These are phyloP conservation scores for Aegilops sharonensis DNA, from an alignment of 176 grass and related monocot genomes.

Conservation along the genomic window DNA sequence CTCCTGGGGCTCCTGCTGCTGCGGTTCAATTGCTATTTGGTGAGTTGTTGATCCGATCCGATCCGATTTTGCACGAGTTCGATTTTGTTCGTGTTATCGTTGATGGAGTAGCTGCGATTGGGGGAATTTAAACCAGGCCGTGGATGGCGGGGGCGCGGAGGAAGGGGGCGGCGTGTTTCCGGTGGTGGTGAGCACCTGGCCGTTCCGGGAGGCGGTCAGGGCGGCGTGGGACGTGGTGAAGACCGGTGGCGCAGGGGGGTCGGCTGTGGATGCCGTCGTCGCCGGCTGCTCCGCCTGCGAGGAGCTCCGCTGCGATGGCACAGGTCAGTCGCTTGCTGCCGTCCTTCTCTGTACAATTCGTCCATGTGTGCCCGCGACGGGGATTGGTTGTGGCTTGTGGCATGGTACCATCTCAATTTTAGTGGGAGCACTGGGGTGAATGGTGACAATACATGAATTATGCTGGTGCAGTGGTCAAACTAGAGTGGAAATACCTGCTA, in stretches of 20 bases:
- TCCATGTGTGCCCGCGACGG: background rate
- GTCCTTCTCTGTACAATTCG: background rate
- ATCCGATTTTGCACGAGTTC: background rate
- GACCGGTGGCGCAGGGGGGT: slow-evolving; percentile 32
- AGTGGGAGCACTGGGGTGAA: background rate
- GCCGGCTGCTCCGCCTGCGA: slow-evolving; percentile 81
- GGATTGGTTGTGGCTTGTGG: background rate
- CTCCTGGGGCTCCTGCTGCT: slow-evolving; percentile 40
- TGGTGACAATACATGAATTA: background rate
- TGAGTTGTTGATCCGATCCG: slow-evolving; percentile 16
- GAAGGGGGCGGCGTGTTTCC: slow-evolving; percentile 32
- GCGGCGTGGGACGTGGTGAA: slow-evolving; percentile 62
- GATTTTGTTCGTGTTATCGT: background rate
- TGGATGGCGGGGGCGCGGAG: background rate
- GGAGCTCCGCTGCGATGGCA: slow-evolving; percentile 84
- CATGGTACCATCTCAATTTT: background rate
- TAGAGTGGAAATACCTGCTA: background rate
- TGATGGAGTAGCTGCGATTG: background rate
- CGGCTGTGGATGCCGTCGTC: slow-evolving; percentile 72
- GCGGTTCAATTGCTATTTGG: slow-evolving; percentile 1
- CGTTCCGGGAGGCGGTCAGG: slow-evolving; percentile 66
- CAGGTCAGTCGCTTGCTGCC: slow-evolving; percentile 39
- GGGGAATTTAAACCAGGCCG: slow-evolving; percentile 7
- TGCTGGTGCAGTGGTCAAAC: background rate
- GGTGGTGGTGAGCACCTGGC: slow-evolving; percentile 85